phyloP scores from a whole-genome alignment of 2,329 filamentous ascomycete genomes.

The Harringtonia lauricola region DNA sequence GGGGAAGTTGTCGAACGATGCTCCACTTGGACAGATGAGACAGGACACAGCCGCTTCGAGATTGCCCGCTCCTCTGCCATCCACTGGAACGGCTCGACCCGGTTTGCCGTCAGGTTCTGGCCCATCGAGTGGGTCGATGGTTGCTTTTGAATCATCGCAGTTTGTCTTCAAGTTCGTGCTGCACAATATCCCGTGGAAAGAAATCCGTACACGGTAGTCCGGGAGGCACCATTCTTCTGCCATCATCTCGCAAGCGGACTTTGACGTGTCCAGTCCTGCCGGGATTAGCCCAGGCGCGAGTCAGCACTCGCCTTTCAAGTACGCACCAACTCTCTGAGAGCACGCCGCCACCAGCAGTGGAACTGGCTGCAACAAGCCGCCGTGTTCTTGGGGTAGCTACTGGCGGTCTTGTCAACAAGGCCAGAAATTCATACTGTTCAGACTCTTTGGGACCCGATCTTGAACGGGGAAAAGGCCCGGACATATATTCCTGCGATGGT shows the following conservation, averaged over 20 bases:
- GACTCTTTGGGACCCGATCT: too few species aligned
- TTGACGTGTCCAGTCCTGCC: conserved; percentile 60
- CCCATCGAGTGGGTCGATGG: conserved; percentile 41
- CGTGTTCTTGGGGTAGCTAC: conserved; percentile 35
- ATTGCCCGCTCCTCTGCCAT: conserved; percentile 19
- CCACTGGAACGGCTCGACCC: conserved; percentile 24
- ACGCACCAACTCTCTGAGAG: conserved; percentile 21
- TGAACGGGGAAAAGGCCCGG: too few species aligned
- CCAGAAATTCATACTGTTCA: conserved; percentile 32
- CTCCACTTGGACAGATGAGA: conserved; percentile 39
- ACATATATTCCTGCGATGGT: background rate
- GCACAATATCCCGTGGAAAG: conserved; percentile 30
- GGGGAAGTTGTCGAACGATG: too few species aligned
- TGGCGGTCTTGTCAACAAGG: conserved; percentile 36
- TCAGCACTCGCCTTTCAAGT: conserved; percentile 28
- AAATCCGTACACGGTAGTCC: conserved; percentile 6
- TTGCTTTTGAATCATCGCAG: conserved; percentile 35
- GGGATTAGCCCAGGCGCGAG: conserved; percentile 53
- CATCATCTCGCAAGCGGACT: conserved; percentile 43
- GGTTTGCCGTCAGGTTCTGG: conserved; percentile 30
- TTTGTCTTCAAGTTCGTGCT: conserved; percentile 68
- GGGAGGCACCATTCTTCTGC: conserved; percentile 41
- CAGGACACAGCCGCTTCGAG: conserved; percentile 38
- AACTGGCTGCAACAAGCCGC: conserved; percentile 32
- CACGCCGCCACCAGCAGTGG: conserved; percentile 24